Conservation (phyloP, 2,329 filamentous ascomycete genomes). For the Fusarium coicis region DNA sequence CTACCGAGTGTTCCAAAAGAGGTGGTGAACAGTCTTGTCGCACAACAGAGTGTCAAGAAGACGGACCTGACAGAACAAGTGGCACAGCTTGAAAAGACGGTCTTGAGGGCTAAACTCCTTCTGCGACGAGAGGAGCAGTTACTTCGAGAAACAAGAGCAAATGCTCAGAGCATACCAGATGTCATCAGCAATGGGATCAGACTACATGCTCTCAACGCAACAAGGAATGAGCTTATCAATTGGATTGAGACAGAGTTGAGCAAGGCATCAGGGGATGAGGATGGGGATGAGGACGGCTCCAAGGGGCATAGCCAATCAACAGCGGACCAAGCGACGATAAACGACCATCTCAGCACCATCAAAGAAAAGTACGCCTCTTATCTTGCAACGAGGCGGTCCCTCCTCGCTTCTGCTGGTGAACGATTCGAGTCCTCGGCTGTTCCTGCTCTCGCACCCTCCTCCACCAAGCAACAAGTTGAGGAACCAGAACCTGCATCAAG, state of each 20-base stretch:
- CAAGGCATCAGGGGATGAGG: constrained; percentile 58
- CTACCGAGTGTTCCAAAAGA: constrained; percentile 64
- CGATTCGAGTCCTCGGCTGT: constrained; percentile 45
- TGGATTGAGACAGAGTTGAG: constrained; percentile 74
- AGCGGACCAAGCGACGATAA: constrained; percentile 46
- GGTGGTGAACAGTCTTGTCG: constrained; percentile 61
- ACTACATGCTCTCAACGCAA: constrained; percentile 64
- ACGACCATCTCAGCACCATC: constrained; percentile 58
- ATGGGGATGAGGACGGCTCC: constrained; percentile 42
- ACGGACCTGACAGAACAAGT: constrained; percentile 60
- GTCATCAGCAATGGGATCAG: constrained; percentile 54
- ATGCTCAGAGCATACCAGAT: constrained; percentile 50
- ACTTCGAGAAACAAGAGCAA: constrained; percentile 59
- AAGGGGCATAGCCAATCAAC: constrained; percentile 36
- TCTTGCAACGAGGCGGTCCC: constrained; percentile 58
- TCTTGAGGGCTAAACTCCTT: constrained; percentile 67
- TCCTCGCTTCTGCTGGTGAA: constrained; percentile 56
- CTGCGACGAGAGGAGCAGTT: constrained; percentile 67
- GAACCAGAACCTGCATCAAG: constrained; percentile 37
- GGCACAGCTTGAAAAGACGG: constrained; percentile 66
- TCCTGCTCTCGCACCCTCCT: constrained; percentile 30
- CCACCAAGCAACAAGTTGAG: constrained; percentile 9
- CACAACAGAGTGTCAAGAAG: constrained; percentile 52
- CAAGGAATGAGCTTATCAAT: constrained; percentile 69
- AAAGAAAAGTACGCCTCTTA: constrained; percentile 66